Evolutionary conservation across 495 filamentous ascomycete species (phyloP).

Genomic region (Penicillium fimorum): DNA sequence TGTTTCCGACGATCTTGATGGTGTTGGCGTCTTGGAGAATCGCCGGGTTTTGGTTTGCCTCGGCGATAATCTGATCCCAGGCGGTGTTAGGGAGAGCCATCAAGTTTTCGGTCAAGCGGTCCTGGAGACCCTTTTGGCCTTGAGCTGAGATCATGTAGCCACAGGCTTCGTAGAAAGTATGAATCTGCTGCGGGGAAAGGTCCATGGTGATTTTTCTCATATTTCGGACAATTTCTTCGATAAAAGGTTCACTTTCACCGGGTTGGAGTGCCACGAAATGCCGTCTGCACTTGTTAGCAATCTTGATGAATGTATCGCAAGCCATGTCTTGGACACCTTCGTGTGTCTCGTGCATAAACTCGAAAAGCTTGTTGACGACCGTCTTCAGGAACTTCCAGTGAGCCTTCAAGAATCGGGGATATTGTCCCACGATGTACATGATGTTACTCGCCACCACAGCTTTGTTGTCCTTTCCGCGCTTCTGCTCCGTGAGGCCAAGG

Average conservation of each 20-base stretch:
- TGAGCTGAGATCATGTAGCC: conserved; percentile 99
- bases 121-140: conserved; percentile 86
- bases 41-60: conserved; percentile 75
- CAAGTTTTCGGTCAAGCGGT: conserved; percentile 84
- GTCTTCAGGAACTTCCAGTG: conserved; percentile 99
- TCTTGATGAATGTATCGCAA: conserved; percentile 99
- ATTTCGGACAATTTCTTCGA: conserved; percentile 95
- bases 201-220: conserved; percentile 94
- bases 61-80: conserved; percentile 89
- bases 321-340: conserved; percentile 99
- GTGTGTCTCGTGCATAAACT: conserved; percentile 99
- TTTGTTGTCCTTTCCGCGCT: conserved; percentile 98
- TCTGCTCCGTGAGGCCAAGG: conserved; percentile 97
- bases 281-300: conserved; percentile 93
- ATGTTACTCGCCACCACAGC: conserved; percentile 99
- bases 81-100: conserved; percentile 92
- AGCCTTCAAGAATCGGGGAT: conserved; percentile 95
- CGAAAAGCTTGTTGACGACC: conserved; percentile 98
- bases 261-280: conserved; percentile 97
- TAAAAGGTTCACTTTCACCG: conserved; percentile 92
- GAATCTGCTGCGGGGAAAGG: conserved; percentile 91
- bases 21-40: conserved; percentile 88
- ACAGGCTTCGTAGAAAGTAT: conserved; percentile 99
- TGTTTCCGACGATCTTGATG: conserved; percentile 97
- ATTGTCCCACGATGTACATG: conserved; percentile 99